phyloP scores from a whole-genome alignment of 805 yeast species.

The Peterozyma toletana region DNA sequence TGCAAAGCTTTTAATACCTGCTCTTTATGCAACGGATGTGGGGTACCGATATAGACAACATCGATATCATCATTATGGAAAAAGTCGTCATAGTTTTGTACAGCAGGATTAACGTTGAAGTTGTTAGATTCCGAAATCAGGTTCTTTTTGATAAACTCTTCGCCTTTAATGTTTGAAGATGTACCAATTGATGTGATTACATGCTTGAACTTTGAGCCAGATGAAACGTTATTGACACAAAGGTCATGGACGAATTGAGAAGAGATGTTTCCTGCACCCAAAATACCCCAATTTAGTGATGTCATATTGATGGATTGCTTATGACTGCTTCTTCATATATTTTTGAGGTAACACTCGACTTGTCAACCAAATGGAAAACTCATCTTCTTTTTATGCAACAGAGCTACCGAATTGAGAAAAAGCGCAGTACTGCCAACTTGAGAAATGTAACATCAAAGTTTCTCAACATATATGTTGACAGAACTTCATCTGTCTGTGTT shows the following conservation, averaged over 20 bases:
- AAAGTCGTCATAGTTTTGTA: slow-evolving; percentile 33
- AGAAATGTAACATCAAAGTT: no score
- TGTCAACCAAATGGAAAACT: no score
- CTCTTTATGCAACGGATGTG: slow-evolving; percentile 44
- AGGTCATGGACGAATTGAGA: slow-evolving; percentile 33
- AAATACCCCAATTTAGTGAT: slow-evolving; percentile 35
- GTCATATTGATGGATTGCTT: no score
- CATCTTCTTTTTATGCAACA: no score
- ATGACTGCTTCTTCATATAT: no score
- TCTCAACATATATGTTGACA: no score
- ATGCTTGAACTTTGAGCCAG: slow-evolving; percentile 22
- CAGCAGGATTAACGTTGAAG: slow-evolving; percentile 11
- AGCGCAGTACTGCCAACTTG: no score
- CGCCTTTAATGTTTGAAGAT: slow-evolving; percentile 28
- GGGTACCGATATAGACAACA: slow-evolving; percentile 47
- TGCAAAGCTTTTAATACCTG: slow-evolving; percentile 34
- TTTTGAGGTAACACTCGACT: no score
- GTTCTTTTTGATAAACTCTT: slow-evolving; percentile 20
- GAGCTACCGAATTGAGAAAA: no score
- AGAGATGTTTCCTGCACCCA: slow-evolving; percentile 45
- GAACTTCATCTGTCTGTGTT: no score
- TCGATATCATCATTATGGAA: slow-evolving; percentile 35
- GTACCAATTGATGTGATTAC: slow-evolving; percentile 31
- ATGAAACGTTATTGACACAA: slow-evolving; percentile 15
- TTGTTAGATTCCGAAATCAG: slow-evolving; percentile 9